These are phyloP conservation scores for Talaromyces ruber DNA, from an alignment of 495 filamentous ascomycete species.

Conservation along the genomic window DNA sequence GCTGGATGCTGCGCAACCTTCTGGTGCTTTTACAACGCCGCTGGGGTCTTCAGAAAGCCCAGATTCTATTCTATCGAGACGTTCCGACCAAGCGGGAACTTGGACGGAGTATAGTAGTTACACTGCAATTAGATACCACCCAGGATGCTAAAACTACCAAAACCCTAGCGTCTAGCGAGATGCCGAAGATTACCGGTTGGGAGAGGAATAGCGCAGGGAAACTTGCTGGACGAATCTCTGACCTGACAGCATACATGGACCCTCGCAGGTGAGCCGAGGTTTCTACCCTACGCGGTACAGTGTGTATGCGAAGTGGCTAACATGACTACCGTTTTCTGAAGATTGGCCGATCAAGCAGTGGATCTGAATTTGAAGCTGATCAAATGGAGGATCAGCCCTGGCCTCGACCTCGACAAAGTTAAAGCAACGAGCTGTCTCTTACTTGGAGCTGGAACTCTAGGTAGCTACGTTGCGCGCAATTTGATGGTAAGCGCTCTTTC, in stretches of 20 bases:
- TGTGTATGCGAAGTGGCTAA: background rate
- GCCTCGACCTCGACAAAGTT: slow-evolving; percentile 76
- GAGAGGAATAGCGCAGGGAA: slow-evolving; percentile 75
- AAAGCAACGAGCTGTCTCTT: slow-evolving; percentile 88
- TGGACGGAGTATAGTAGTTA: slow-evolving; percentile 69
- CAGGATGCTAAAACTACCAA: slow-evolving; percentile 13
- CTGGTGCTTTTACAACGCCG: slow-evolving; percentile 76
- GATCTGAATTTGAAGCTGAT: slow-evolving; percentile 97
- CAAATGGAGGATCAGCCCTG: slow-evolving; percentile 94
- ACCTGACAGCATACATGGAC: slow-evolving; percentile 87
- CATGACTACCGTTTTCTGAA: slow-evolving; percentile 11
- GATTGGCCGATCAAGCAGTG: slow-evolving; percentile 88
- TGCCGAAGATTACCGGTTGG: slow-evolving; percentile 93
- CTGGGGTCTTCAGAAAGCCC: slow-evolving; percentile 67
- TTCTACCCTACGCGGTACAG: background rate
- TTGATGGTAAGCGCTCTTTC: slow-evolving; percentile 47
- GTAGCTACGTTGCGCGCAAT: slow-evolving; percentile 84
- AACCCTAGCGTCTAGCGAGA: slow-evolving; percentile 26
- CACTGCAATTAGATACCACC: slow-evolving; percentile 45
- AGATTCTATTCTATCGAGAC: slow-evolving; percentile 88
- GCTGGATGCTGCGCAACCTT: slow-evolving; percentile 89
- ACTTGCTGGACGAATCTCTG: slow-evolving; percentile 62
- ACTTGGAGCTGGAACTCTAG: slow-evolving; percentile 90
- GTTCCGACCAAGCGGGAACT: slow-evolving; percentile 65
- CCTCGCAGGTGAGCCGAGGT: slow-evolving; percentile 47